phyloP scores from a whole-genome alignment of 2,329 filamentous ascomycete genomes.

The Cryphonectria radicalis region DNA sequence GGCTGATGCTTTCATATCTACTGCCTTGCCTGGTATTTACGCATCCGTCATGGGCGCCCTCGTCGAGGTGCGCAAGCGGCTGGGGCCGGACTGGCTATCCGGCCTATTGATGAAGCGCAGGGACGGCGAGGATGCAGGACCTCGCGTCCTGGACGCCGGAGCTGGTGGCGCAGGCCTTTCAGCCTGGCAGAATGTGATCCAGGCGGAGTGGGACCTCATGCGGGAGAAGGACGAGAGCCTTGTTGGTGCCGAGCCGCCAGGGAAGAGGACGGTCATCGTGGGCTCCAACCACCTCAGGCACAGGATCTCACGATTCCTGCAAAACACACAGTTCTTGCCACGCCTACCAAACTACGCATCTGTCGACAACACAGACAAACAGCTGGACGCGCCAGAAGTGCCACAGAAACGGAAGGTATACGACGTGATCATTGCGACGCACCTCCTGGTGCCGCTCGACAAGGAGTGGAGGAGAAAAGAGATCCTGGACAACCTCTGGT shows the following conservation, averaged over 20 bases:
- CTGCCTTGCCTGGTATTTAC: slow-evolving; percentile 72
- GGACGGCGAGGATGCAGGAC: slow-evolving; percentile 51
- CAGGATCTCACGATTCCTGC: slow-evolving; percentile 74
- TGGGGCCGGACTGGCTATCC: slow-evolving; percentile 73
- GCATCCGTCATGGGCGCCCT: slow-evolving; percentile 69
- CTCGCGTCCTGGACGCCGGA: slow-evolving; percentile 75
- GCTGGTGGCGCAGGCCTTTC: slow-evolving; percentile 73
- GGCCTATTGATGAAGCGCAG: slow-evolving; percentile 61
- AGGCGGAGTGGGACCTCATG: slow-evolving; percentile 80
- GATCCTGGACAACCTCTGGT: slow-evolving; percentile 88
- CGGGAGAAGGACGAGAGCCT: slow-evolving; percentile 51
- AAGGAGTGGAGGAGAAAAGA: slow-evolving; percentile 78
- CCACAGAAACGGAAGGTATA: slow-evolving; percentile 73
- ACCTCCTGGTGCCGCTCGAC: slow-evolving; percentile 76
- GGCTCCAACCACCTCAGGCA: slow-evolving; percentile 76
- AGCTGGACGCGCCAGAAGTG: slow-evolving; percentile 60
- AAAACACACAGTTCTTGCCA: slow-evolving; percentile 91
- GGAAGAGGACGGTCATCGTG: slow-evolving; percentile 80
- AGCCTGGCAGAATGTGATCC: slow-evolving; percentile 77
- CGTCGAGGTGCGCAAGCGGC: slow-evolving; percentile 73
- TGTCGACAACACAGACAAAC: slow-evolving; percentile 59
- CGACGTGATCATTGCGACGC: slow-evolving; percentile 88
- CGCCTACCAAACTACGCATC: slow-evolving; percentile 84
- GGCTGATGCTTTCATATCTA: slow-evolving; percentile 72
- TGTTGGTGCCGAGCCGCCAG: slow-evolving; percentile 55